Conservation (phyloP, 305 asterid species). For the Solanum hybrid region DNA sequence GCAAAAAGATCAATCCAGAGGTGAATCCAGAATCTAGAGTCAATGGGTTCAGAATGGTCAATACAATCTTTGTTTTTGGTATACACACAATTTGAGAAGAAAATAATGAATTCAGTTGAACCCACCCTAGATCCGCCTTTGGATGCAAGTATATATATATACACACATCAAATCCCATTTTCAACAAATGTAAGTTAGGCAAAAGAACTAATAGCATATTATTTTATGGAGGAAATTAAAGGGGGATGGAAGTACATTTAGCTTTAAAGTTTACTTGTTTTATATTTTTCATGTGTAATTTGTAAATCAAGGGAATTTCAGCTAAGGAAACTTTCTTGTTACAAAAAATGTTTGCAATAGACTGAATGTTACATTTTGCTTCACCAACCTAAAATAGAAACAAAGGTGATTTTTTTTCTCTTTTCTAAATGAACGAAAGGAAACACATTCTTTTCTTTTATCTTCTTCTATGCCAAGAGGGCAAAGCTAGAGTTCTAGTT, state of each 20-base stretch:
- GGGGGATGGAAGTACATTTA: not conserved
- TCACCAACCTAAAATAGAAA: not conserved
- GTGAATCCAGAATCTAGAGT: not conserved
- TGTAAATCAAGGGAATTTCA: constrained; percentile 4
- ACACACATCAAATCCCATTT: not conserved
- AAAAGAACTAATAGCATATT: not conserved
- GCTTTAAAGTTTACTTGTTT: not conserved
- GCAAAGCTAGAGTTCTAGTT: not conserved
- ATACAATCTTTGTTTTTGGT: not conserved
- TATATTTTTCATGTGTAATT: not conserved
- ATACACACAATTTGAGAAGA: not conserved
- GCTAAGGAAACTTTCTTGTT: not conserved
- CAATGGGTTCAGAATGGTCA: not conserved
- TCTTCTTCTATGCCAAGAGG: not conserved
- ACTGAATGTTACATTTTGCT: not conserved
- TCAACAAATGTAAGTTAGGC: not conserved
- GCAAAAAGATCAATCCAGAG: not conserved
- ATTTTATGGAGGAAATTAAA: not conserved
- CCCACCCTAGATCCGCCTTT: not conserved
- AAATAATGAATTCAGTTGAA: not conserved
- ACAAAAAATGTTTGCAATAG: not conserved
- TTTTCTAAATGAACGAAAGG: not conserved
- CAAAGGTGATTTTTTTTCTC: not conserved
- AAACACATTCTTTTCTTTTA: not conserved
- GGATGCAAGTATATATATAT: not conserved